Evolutionary conservation across 257 asterid species (phyloP), one percentile per base, ranked within the genome.

Genomic region (Linaria vulgaris): DNA sequence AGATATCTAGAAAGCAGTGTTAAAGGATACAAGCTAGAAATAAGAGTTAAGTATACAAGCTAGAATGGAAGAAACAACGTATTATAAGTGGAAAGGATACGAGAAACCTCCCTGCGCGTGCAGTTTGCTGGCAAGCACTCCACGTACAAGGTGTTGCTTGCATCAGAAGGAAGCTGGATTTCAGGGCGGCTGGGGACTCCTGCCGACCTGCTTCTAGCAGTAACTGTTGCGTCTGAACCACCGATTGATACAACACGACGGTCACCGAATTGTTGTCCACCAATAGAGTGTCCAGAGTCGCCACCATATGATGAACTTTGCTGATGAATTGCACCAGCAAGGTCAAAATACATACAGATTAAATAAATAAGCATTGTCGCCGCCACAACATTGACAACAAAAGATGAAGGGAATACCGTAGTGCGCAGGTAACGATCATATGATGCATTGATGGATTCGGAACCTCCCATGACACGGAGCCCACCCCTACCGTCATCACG

Each of bases 81-180:
- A n/a, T n/a, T n/a, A n/a, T n/a, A n/a, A 30, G 22, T 10, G 17
- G 27, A 70, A 81, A 88, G 91, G 96, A 88, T 88, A 85, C 95
- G 91, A 14, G 96, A 74, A 62, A 88, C 94, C 75, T 91, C 96
- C 68, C 96, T 78, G 53, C 96, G 94, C 55, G 83, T 78, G 72
- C 86, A 81, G 68, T 74, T 81, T 52, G 81, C 75, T 67, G 86
- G 83, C 66, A 81, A 76, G 48, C 84, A 76, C 73, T 81, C 87
- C 64, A 81, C 82, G 44, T 43, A 78, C 72, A 91, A 77, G 0
- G 98, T 91, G 77, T 78, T 81, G 62, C 84, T 82, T 67, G 98
- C 98, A 75, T 91, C 95, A 39, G 88, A 84, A 46, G 98, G 98
- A 38, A 88, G 95, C 16, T 81, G 78, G 75, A 75, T 66, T 70